Base-by-base conservation (phyloP, 2,329 filamentous ascomycete genomes). In the Talaromyces sp. region DNA sequence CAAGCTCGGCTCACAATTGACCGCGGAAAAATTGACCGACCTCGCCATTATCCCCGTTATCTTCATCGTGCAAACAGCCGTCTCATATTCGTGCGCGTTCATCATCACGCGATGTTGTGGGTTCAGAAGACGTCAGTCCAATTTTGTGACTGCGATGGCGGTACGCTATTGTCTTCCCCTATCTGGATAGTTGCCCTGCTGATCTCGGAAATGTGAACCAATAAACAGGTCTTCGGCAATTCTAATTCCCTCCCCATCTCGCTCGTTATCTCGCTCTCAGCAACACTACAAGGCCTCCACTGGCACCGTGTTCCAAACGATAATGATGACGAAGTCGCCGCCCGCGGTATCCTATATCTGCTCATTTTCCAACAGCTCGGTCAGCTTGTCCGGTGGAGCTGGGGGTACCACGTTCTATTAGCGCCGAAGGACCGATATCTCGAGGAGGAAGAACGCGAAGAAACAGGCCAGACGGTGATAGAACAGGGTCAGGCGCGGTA, bases 231-330 rank as follows among this genome's bases (percentile, higher is more conserved):
- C 44, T 99, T 99, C 71, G 94, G 93, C 64, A 99, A 99, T 73
- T 97, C 93, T 30, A 99, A 99, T 75, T 97, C 94, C 16, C 82
- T 99, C 17, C 94, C 94, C 0, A 97, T 99, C 56, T 99, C 94
- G 0, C 85, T 99, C 51, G 91, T 99, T 57, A 83, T 97, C 52
- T 97, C 93, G 8, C 82, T 99, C 10, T 95, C 93, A 13, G 89
- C 96, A 70, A 99, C 94, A 0, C 81, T 99, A 51, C 86, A 87
- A 65, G 94, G 94, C 5, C 80, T 99, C 29, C 93, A 97, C 71
- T 99, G 94, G 94, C 88, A 93, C 74, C 88, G 85, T 61, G 85
- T 97, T 45, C 89, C 90, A 0, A 89, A 90, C 49, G 94, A 99
- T 65, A 97, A 95, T 66, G 93, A 97, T 66, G 89, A 96, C 53